These are phyloP conservation scores for Biancaea sappan DNA, from an alignment of 306 rosid species.

Conservation along the genomic window DNA sequence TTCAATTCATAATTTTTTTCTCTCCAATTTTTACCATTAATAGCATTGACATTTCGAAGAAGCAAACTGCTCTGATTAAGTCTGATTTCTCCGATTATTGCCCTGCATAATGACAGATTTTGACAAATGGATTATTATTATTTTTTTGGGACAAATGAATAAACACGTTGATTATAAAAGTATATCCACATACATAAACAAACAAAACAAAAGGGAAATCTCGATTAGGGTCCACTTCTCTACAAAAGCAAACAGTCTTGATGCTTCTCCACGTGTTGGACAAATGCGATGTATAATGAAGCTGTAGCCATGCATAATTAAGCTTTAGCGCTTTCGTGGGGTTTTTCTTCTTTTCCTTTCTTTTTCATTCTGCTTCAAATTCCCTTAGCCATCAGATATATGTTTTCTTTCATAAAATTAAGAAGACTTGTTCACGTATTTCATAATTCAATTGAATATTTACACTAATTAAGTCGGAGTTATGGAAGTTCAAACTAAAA, in stretches of 20 bases:
- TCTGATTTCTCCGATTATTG: neutral
- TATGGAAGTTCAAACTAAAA: neutral
- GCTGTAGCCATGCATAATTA: conserved; percentile 36
- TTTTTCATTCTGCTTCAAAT: neutral
- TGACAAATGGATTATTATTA: neutral
- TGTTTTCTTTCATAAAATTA: too few relatives aligned
- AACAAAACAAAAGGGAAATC: neutral
- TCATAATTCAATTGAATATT: neutral
- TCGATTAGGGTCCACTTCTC: conserved; percentile 24
- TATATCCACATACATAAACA: neutral
- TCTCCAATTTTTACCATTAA: neutral
- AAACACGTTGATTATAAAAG: conserved; percentile 24
- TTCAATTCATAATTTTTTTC: neutral
- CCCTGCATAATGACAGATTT: neutral
- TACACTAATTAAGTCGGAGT: neutral
- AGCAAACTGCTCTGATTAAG: conserved; percentile 23
- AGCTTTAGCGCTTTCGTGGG: neutral
- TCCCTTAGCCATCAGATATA: neutral
- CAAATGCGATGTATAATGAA: conserved; percentile 1
- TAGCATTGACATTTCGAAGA: conserved; percentile 10
- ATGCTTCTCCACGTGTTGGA: conserved; percentile 38
- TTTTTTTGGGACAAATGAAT: neutral
- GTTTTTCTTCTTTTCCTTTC: neutral
- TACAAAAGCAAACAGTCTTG: neutral
- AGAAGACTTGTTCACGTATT: neutral